These are phyloP conservation scores for Fusarium keratoplasticum DNA, from an alignment of 2,329 filamentous ascomycete genomes.

Conservation along the genomic window DNA sequence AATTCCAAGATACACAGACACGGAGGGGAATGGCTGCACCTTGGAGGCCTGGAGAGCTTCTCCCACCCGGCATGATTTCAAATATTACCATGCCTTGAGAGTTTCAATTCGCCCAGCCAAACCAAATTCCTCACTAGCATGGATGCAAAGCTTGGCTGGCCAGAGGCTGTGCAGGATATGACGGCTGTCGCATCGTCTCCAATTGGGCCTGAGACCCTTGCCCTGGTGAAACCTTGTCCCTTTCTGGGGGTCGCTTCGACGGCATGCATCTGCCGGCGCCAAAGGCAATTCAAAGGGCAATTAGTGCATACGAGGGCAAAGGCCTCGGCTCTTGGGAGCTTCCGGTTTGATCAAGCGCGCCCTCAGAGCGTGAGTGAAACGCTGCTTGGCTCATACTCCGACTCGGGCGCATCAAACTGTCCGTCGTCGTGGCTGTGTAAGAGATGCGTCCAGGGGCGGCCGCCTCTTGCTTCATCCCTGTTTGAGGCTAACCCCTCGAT, in stretches of 20 bases:
- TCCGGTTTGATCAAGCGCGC: constrained; percentile 9
- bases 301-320: neutral
- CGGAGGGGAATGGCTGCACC: neutral
- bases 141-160: neutral
- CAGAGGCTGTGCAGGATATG: constrained; percentile 1
- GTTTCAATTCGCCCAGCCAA: neutral
- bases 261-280: neutral
- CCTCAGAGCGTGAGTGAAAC: neutral
- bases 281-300: neutral
- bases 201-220: neutral
- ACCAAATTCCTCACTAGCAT: neutral
- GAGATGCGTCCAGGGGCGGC: constrained; percentile 15
- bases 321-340: neutral
- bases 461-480: constrained; percentile 31
- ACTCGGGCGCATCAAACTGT: constrained; percentile 31
- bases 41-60: neutral
- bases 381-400: neutral
- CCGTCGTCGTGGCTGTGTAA: constrained; percentile 27
- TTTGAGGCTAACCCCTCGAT: constrained; percentile 26
- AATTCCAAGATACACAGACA: neutral
- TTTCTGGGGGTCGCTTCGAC: neutral
- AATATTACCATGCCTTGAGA: neutral
- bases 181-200: neutral
- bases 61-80: neutral
- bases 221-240: neutral